A percentile compares a stretch with the other conserved stretches of the same genome.
These are phyloP conservation scores for Cystofilobasidium ferigula DNA, from an alignment of 768 basidiomycete genomes.

Conservation along the genomic window DNA sequence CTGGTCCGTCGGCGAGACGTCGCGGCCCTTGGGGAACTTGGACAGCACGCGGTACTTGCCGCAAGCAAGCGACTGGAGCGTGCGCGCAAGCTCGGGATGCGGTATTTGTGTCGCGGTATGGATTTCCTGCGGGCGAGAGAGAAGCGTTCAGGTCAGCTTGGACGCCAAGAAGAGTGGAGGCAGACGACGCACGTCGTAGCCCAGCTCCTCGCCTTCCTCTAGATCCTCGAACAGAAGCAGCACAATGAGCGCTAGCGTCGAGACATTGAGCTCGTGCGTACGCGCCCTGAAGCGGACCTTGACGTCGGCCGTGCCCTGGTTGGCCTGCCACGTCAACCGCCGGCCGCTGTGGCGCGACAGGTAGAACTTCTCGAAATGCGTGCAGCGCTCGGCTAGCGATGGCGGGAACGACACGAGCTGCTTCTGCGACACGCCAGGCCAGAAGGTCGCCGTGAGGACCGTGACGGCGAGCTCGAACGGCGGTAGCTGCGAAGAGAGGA, in stretches of 20 bases:
- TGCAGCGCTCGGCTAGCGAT: slow-evolving; percentile 52
- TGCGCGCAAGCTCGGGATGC: slow-evolving; percentile 70
- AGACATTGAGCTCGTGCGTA: slow-evolving; percentile 81
- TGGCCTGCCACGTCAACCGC: slow-evolving; percentile 81
- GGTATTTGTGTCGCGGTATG: slow-evolving; percentile 61
- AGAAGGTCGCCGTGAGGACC: slow-evolving; percentile 92
- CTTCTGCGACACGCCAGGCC: slow-evolving; percentile 63
- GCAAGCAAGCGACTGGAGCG: slow-evolving; percentile 89
- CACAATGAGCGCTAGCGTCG: slow-evolving; percentile 77
- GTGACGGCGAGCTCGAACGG: slow-evolving; percentile 72
- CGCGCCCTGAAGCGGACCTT: slow-evolving; percentile 64
- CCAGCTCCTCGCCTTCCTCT: slow-evolving; percentile 55
- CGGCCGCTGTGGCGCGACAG: slow-evolving; percentile 78
- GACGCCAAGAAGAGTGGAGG: neutral
- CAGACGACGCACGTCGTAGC: slow-evolving; percentile 54
- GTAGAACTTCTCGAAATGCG: slow-evolving; percentile 81
- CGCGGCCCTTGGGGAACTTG: slow-evolving; percentile 79
- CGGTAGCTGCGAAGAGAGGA: slow-evolving; percentile 46
- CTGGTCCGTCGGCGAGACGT: slow-evolving; percentile 59
- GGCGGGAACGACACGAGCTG: slow-evolving; percentile 51
- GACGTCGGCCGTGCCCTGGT: slow-evolving; percentile 81
- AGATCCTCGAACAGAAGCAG: slow-evolving; percentile 74
- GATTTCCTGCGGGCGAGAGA: slow-evolving; percentile 55
- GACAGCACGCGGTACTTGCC: slow-evolving; percentile 85
- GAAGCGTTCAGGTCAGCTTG: neutral